phyloP scores from a whole-genome alignment of 1,284 basidiomycete genomes.

The Malassezia sp. region DNA sequence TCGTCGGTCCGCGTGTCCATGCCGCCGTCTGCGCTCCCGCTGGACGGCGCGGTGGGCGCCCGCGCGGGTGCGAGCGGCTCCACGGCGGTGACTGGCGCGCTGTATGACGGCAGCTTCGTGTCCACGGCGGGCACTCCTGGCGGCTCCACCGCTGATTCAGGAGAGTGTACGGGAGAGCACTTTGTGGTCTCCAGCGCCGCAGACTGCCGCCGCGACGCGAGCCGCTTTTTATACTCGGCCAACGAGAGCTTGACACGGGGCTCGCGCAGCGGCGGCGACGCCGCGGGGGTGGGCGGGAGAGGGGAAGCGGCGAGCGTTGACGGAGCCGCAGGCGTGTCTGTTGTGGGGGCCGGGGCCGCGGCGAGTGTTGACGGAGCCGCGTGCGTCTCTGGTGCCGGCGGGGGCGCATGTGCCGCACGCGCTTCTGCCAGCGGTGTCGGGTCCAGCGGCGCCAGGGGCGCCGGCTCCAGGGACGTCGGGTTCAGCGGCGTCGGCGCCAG shows the following conservation, averaged over 20 bases:
- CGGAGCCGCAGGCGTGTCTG: too few relatives aligned
- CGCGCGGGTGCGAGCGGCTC: too few relatives aligned
- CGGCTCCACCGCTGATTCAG: too few relatives aligned
- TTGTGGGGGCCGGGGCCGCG: not conserved
- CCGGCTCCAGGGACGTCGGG: not conserved
- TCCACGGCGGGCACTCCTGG: too few relatives aligned
- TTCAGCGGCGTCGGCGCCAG: not conserved
- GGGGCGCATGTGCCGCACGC: not conserved
- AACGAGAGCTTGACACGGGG: slow-evolving; percentile 37
- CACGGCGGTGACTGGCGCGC: too few relatives aligned
- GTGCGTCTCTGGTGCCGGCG: not conserved
- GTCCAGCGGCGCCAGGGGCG: not conserved
- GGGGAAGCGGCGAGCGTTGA: not conserved
- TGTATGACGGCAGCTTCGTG: too few relatives aligned
- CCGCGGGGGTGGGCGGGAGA: not conserved
- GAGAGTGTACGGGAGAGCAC: too few relatives aligned
- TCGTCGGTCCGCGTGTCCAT: too few relatives aligned
- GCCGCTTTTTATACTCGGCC: slow-evolving; percentile 43
- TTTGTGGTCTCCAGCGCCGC: slow-evolving; percentile 7
- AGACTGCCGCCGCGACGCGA: slow-evolving; percentile 33
- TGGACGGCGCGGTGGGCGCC: too few relatives aligned
- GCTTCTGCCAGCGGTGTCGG: not conserved
- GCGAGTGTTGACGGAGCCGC: not conserved
- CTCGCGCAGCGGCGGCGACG: slow-evolving; percentile 17
- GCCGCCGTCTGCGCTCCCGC: too few relatives aligned